Conservation (phyloP, 805 yeast species). For the Spathaspora sp. region DNA sequence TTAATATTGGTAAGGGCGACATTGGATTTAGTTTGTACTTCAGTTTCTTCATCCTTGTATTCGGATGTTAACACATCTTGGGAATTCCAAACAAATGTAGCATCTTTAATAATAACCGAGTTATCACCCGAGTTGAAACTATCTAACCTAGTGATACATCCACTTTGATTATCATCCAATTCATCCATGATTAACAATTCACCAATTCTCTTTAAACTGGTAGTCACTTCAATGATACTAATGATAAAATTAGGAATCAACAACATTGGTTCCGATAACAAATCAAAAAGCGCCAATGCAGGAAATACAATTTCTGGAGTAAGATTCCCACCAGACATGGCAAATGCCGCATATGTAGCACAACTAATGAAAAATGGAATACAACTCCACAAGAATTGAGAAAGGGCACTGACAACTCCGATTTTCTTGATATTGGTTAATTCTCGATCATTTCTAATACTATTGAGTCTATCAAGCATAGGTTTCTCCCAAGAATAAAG, state of each 20-base stretch:
- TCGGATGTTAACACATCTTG: slow-evolving; percentile 6
- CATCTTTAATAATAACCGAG: slow-evolving; percentile 23
- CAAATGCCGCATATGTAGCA: slow-evolving; percentile 28
- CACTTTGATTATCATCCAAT: slow-evolving; percentile 21
- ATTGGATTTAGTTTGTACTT: slow-evolving; percentile 13
- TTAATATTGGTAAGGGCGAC: slow-evolving; percentile 29
- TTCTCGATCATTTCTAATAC: slow-evolving; percentile 34
- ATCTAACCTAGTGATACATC: slow-evolving; percentile 12
- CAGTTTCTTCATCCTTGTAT: slow-evolving; percentile 15
- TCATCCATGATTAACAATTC: slow-evolving; percentile 32
- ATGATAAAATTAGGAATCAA: slow-evolving; percentile 29
- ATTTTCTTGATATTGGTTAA: slow-evolving; percentile 22
- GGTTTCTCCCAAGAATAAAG: slow-evolving; percentile 42
- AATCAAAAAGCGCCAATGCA: slow-evolving; percentile 34
- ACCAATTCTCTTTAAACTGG: slow-evolving; percentile 30
- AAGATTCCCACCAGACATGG: slow-evolving; percentile 21
- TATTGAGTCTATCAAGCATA: slow-evolving; percentile 28
- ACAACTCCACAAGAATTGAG: slow-evolving; percentile 33
- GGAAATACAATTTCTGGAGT: slow-evolving; percentile 39
- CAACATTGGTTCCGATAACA: slow-evolving; percentile 32
- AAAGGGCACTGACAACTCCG: slow-evolving; percentile 30
- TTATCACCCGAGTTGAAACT: slow-evolving; percentile 8
- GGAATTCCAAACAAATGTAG: slow-evolving; percentile 28
- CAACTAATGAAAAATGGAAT: slow-evolving; percentile 35
- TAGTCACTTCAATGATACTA: slow-evolving; percentile 25